A percentile compares a stretch with the other conserved stretches of the same genome.
Conservation (phyloP, 1,139 yeast species). For the Candida sanyaensis region DNA sequence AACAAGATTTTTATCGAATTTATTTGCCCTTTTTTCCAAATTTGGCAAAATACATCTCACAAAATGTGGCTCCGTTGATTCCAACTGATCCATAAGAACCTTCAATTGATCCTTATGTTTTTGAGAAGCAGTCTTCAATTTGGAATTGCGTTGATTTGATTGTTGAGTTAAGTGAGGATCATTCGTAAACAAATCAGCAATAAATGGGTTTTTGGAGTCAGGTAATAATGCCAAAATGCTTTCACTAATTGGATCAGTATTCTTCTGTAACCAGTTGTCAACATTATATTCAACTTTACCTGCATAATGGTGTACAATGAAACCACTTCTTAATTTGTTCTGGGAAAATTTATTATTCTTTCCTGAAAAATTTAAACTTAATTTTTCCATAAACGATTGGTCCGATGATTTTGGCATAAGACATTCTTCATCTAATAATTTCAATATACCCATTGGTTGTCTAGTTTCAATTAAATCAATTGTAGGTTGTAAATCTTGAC, state of each 20-base stretch:
- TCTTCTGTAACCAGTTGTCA: constrained; percentile 92
- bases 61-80: constrained; percentile 90
- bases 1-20: constrained; percentile 75
- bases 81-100: constrained; percentile 70
- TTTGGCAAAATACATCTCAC: constrained; percentile 96
- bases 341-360: constrained; percentile 63
- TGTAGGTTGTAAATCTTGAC: constrained; percentile 94
- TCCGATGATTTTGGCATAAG: constrained; percentile 92
- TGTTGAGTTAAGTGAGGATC: constrained; percentile 21
- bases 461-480: constrained; percentile 84
- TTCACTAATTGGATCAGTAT: constrained; percentile 90
- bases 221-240: constrained; percentile 61
- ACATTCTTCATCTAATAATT: constrained; percentile 92
- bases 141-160: constrained; percentile 16
- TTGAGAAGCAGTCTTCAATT: constrained; percentile 80
- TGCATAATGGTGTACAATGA: constrained; percentile 88
- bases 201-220: constrained; percentile 55
- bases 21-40: constrained; percentile 65
- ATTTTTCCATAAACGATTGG: constrained; percentile 76
- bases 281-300: constrained; percentile 92
- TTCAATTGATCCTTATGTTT: constrained; percentile 82
- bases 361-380: constrained; percentile 65
- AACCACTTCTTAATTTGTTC: constrained; percentile 69
- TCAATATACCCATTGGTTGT: constrained; percentile 82
- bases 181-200: constrained; percentile 27